Percentiles rank a stretch among this genome's conserved stretches.
Conservation (phyloP, 345 rosid species). For the Adansonia digitata region DNA sequence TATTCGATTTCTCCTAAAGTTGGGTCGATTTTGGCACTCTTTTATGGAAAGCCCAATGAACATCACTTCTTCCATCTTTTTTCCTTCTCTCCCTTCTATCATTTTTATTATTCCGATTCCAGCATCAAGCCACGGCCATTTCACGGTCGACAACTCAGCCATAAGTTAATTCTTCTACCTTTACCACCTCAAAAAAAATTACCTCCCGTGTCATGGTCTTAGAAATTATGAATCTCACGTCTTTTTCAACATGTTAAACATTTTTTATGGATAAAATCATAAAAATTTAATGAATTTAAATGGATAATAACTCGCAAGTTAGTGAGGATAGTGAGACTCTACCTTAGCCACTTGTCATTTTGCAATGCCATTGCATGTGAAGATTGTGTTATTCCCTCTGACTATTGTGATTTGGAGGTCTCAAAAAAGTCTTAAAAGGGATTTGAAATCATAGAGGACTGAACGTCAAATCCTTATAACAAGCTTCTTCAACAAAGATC, state of each 20-base stretch:
- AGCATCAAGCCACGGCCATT: not conserved
- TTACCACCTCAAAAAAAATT: not conserved
- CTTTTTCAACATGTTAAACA: too few relatives aligned
- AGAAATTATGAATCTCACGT: too few relatives aligned
- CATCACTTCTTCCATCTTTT: not conserved
- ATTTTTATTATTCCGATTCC: not conserved
- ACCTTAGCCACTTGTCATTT: not conserved
- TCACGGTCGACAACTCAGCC: not conserved
- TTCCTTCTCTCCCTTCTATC: not conserved
- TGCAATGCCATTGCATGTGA: not conserved
- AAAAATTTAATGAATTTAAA: not conserved
- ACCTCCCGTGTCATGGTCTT: too few relatives aligned
- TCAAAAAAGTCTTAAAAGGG: not conserved
- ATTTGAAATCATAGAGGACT: not conserved
- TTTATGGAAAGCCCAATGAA: not conserved
- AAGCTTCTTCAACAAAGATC: conserved; percentile 7
- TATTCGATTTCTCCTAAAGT: not conserved
- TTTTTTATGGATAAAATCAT: not conserved
- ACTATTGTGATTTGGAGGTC: not conserved
- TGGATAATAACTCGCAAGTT: too few relatives aligned
- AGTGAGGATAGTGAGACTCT: too few relatives aligned
- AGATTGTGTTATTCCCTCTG: not conserved
- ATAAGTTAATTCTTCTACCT: not conserved
- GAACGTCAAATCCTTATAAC: conserved; percentile 3
- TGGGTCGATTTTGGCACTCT: too few relatives aligned